Evolutionary conservation across 2,329 filamentous ascomycete genomes (phyloP).

Genomic region (Thielaviopsis punctulata): DNA sequence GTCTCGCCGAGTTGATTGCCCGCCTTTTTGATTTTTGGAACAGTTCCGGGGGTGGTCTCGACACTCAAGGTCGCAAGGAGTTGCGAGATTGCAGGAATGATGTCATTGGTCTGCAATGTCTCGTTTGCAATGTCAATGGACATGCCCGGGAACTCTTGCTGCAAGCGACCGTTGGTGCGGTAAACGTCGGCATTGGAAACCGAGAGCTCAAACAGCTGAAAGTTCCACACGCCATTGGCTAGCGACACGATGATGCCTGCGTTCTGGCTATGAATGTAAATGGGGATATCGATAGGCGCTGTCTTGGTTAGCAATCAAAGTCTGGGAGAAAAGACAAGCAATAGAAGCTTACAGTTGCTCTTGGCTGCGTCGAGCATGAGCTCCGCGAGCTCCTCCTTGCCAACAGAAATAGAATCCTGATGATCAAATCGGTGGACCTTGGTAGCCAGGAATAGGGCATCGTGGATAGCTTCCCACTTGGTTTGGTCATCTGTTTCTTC

Average conservation of each 20-base stretch:
- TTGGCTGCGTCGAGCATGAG: neutral
- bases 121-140: conserved; percentile 13
- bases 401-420: neutral
- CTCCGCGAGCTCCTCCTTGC: neutral
- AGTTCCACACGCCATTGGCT: conserved; percentile 11
- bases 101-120: conserved; percentile 10
- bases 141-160: conserved; percentile 17
- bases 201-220: conserved; percentile 22
- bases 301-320: neutral
- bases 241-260: conserved; percentile 19
- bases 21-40: conserved; percentile 21
- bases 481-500: neutral
- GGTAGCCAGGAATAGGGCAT: neutral
- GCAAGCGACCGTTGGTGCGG: conserved; percentile 17
- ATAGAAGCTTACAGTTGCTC: neutral
- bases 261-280: conserved; percentile 21
- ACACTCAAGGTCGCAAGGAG: conserved; percentile 18
- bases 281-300: conserved; percentile 12
- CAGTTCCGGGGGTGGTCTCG: conserved; percentile 14
- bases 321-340: neutral
- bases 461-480: neutral
- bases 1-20: conserved; percentile 21
- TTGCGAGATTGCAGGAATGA: conserved; percentile 15
- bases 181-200: conserved; percentile 16
- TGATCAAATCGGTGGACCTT: neutral